Base-by-base conservation (phyloP, 2,329 filamentous ascomycete genomes). In the Aspergillus ibericus region DNA sequence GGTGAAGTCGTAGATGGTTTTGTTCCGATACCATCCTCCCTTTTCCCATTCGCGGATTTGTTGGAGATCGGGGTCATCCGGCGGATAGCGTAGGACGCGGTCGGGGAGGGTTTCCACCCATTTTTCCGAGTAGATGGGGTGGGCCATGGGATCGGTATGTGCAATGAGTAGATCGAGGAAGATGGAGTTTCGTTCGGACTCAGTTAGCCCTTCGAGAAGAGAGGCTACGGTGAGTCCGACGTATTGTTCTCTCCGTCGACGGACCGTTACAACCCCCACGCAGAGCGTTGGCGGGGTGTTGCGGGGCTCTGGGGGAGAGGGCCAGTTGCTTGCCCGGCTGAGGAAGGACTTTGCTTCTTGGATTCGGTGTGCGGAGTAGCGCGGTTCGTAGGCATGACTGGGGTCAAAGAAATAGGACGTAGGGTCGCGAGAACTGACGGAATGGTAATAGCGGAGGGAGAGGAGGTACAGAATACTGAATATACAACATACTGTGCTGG, bases 1-100 rank as follows among this genome's bases (percentile, higher is more conserved):
- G n/a, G 66, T 71, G 60, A 78, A 80, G 59, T 81, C 79, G 56
- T 74, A 76, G 3, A 80, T 64, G 2, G 69, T 73, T 57, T 80
- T 81, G n/a, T 72, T 62, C 16, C 69, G 67, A 12, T 70, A 64
- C 59, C 61, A 60, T 13, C 61, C 60, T 12, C 58, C 60, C 3
- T 60, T 55, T 18, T 63, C 57, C 59, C 56, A 59, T 16, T 36
- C 22, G 7, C 36, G 38, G 16, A 65, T 35, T 9, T 60, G 61
- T 12, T 53, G 46, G n/a, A 59, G 59, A 25, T 70, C 58, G 7
- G 73, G 62, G 27, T 76, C 64, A 40, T 59, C 56, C 9, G 27
- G 18, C 18, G 47, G 35, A 59, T 81, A 81, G 1, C 68, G 69
- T 27, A 79, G 55, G 8, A 81, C 64, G n/a, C 75, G 63, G 61